Conservation (phyloP, 257 asterid genomes). For the Scutellaria baicalensis region DNA sequence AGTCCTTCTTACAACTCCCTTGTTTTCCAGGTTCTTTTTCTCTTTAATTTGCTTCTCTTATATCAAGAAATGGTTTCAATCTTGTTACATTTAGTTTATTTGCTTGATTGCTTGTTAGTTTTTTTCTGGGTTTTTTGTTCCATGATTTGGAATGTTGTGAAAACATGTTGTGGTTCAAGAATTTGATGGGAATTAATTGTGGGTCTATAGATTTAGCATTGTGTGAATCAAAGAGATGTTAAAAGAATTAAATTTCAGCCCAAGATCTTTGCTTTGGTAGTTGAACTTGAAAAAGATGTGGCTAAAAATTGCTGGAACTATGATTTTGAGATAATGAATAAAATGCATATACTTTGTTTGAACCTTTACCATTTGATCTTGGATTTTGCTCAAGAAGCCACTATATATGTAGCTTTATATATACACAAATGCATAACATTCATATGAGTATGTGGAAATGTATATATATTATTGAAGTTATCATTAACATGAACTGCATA, state of each 20-base stretch:
- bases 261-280: background rate
- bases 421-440: no score
- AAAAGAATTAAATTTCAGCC: background rate
- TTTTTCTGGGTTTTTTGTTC: background rate
- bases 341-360: no score
- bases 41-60: background rate
- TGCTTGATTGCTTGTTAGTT: background rate
- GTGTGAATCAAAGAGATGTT: background rate
- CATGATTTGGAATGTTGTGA: background rate
- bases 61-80: background rate
- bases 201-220: background rate
- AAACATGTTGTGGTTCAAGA: background rate
- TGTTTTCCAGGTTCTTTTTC: slow-evolving; percentile 61
- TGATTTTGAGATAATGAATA: background rate
- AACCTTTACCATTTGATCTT: no score
- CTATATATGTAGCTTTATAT: no score
- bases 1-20: slow-evolving; percentile 60
- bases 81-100: background rate
- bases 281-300: background rate
- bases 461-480: no score
- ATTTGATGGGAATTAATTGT: background rate
- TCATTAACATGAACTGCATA: no score
- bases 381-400: no score
- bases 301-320: background rate
- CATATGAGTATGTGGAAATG: no score